Evolutionary conservation across 441 rosid species (phyloP), one percentile per base, ranked within the genome.

Genomic region (Brassica balearica): DNA sequence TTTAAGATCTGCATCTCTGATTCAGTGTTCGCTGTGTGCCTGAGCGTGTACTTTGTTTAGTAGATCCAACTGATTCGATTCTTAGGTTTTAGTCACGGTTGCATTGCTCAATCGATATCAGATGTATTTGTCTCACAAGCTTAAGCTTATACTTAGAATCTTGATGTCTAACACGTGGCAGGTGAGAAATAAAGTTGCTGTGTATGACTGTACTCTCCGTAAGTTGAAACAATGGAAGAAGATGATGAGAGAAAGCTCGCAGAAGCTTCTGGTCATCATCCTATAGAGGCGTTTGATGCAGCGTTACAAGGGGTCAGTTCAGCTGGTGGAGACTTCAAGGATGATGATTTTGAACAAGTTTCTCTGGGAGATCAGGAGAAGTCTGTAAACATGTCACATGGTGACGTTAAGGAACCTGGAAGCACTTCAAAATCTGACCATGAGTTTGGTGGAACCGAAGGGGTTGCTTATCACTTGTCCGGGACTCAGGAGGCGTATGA

Each of bases 321-420:
- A 8, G 77, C 69, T 60, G 75, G 77, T 74, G 61, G 82, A 53
- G 82, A 67, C 46, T 85, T 71, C 61, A 92, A 89, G 11, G 97
- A 90, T 70, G 97, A 83, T 22, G 91, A 90, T 78, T 92, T 96
- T 83, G 98, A 92, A 84, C 97, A 86, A 65, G 96, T 96, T 14
- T 92, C 92, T 75, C 84, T 92, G 55, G 88, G 84, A 83, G 95
- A 90, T 84, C 97, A 91, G 77, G 92, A 87, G 8, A 88, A 82
- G 81, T 64, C 73, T 77, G 79, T 68, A 51, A 76, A 67, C 46
- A 88, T 79, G 75, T 68, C 74, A 73, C 85, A 69, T 6, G 80
- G 41, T 77, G 82, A 71, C 3, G 51, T 41, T 20, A 69, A 71
- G 67, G 86, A 82, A 71, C 80, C 85, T 62, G 88, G 82, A 75